Evolutionary conservation across 441 rosid genomes (phyloP).

Genomic region (Lepidium campestre): DNA sequence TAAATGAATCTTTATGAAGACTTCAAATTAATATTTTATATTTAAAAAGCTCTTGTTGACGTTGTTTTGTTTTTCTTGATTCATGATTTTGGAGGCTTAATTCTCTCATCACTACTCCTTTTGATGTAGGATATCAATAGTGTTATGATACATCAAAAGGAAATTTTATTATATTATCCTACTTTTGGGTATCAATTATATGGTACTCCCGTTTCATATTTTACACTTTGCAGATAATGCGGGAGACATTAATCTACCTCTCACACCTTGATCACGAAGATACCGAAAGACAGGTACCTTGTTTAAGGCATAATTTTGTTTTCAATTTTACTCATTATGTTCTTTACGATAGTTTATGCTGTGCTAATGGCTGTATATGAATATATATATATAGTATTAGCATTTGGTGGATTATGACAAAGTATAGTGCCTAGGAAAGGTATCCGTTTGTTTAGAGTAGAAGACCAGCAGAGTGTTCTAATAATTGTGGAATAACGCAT

Average conservation of each 20-base stretch:
- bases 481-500: neutral
- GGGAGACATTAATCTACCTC: conserved; percentile 92
- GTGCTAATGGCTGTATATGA: conserved; percentile 3
- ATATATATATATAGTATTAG: neutral
- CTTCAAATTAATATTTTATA: neutral
- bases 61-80: neutral
- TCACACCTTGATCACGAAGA: conserved; percentile 98
- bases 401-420: neutral
- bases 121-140: neutral
- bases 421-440: neutral
- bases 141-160: neutral
- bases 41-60: neutral
- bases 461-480: neutral
- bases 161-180: neutral
- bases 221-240: conserved; percentile 71
- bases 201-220: neutral
- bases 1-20: neutral
- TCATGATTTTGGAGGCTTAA: neutral
- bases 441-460: neutral
- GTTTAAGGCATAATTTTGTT: neutral
- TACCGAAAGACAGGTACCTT: conserved; percentile 91
- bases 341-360: neutral
- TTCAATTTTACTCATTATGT: neutral
- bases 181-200: neutral
- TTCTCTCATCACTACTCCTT: neutral